These are phyloP conservation scores for Piper longum DNA, from an alignment of 164 flowering plant genomes.

Conservation along the genomic window DNA sequence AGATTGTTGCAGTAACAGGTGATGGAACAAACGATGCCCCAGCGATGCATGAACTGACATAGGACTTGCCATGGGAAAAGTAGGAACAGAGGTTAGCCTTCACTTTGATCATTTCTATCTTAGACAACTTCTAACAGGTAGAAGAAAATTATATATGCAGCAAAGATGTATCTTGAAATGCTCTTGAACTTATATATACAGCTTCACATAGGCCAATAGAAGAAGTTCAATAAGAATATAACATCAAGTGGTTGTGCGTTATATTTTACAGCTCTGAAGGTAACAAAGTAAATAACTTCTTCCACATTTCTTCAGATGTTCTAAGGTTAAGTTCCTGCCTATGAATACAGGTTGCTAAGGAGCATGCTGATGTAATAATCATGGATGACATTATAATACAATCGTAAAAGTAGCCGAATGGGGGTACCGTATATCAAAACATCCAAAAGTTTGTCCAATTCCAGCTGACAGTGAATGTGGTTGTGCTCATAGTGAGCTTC, in stretches of 20 bases:
- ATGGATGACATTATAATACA: slow-evolving; percentile 67
- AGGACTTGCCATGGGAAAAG: slow-evolving; percentile 27
- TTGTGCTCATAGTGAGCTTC: slow-evolving; percentile 58
- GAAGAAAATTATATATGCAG: not conserved
- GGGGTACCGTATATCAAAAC: slow-evolving; percentile 79
- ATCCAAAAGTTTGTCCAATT: slow-evolving; percentile 35
- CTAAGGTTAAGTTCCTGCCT: not conserved
- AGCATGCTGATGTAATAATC: slow-evolving; percentile 73
- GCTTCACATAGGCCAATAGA: not conserved
- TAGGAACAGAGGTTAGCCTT: slow-evolving; percentile 21
- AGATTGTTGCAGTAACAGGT: slow-evolving; percentile 27
- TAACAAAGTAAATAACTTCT: not conserved
- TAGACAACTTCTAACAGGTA: not conserved
- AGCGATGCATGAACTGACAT: too few relatives aligned
- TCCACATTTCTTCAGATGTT: not conserved
- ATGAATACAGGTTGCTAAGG: slow-evolving; percentile 69
- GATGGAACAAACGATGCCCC: too few relatives aligned
- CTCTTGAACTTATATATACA: not conserved
- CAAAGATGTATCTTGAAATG: not conserved
- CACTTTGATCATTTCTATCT: not conserved
- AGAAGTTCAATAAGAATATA: not conserved
- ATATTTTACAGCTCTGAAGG: not conserved
- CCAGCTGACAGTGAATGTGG: slow-evolving; percentile 47
- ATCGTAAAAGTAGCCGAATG: slow-evolving; percentile 74
- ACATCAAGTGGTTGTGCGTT: not conserved